Evolutionary conservation across 129 eudicot species (phyloP).

Genomic region (Smallanthus sonchifolius): DNA sequence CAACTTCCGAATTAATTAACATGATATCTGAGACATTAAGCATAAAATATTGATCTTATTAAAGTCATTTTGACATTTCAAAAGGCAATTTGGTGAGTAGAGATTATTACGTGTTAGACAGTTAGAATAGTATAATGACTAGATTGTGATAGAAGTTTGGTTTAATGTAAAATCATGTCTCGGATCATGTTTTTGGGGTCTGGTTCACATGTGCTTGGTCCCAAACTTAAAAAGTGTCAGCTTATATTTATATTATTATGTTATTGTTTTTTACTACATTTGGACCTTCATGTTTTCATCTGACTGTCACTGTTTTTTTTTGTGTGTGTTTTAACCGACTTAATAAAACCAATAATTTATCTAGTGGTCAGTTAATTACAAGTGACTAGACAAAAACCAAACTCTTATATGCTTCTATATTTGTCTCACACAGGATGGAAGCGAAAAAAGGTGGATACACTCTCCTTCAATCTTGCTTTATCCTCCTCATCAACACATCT

Average conservation of each 20-base stretch:
- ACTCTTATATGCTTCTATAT: background rate
- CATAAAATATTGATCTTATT: background rate
- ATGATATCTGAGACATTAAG: background rate
- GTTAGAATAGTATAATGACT: background rate
- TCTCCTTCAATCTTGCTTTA: no score
- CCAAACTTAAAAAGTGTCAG: slow-evolving; percentile 18
- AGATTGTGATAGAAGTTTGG: slow-evolving; percentile 20
- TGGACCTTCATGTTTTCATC: slow-evolving; percentile 6
- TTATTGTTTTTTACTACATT: slow-evolving; percentile 1
- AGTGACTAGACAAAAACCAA: background rate
- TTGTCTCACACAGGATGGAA: no score
- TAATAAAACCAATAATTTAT: background rate
- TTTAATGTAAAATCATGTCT: slow-evolving; percentile 11
- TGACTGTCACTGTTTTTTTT: background rate
- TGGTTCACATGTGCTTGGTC: slow-evolving; percentile 27
- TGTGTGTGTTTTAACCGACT: background rate
- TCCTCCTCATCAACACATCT: no score
- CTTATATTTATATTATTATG: slow-evolving; percentile 3
- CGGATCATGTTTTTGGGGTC: slow-evolving; percentile 17
- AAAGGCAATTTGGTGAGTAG: slow-evolving; percentile 6
- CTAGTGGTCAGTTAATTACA: background rate
- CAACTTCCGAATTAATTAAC: background rate
- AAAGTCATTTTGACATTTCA: slow-evolving; percentile 6
- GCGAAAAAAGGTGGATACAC: no score
- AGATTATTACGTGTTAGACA: background rate